phyloP scores from a whole-genome alignment of 2,329 filamentous ascomycete genomes.

The Fusarium setosum region DNA sequence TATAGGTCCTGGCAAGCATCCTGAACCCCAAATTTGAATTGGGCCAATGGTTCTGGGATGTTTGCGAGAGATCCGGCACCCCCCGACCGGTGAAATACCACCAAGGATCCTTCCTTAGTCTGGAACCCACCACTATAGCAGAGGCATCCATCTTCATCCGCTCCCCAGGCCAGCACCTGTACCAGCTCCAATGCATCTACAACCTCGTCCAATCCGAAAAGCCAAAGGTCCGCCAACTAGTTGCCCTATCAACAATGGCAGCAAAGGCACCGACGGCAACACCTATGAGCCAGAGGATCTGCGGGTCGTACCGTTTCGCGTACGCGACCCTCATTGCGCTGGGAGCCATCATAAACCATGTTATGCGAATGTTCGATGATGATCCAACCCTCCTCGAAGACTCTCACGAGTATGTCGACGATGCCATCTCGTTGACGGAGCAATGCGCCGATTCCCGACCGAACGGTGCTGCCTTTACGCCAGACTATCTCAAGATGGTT shows the following conservation, averaged over 20 bases:
- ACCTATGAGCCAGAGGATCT: background rate
- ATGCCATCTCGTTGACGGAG: slow-evolving; percentile 18
- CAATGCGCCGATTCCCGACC: slow-evolving; percentile 26
- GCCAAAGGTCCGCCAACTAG: slow-evolving; percentile 13
- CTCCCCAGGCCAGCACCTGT: slow-evolving; percentile 12
- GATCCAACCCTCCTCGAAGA: slow-evolving; percentile 1
- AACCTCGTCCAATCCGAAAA: slow-evolving; percentile 21
- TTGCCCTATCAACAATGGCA: slow-evolving; percentile 2
- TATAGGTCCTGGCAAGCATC: slow-evolving; percentile 29
- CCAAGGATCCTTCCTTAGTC: slow-evolving; percentile 24
- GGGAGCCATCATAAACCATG: slow-evolving; percentile 19
- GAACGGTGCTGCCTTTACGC: slow-evolving; percentile 28
- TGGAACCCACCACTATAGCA: slow-evolving; percentile 26
- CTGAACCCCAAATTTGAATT: slow-evolving; percentile 29
- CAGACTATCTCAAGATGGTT: slow-evolving; percentile 26
- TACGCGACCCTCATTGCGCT: slow-evolving; percentile 24
- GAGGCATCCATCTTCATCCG: slow-evolving; percentile 20
- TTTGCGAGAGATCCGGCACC: slow-evolving; percentile 8
- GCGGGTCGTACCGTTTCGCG: slow-evolving; percentile 16
- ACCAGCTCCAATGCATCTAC: slow-evolving; percentile 27
- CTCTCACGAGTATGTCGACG: slow-evolving; percentile 15
- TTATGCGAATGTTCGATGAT: slow-evolving; percentile 19
- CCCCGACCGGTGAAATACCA: slow-evolving; percentile 26
- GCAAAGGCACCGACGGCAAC: slow-evolving; percentile 3
- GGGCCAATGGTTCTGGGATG: slow-evolving; percentile 39